These are phyloP conservation scores for Aristolochia fimbriata DNA, from an alignment of 164 flowering plant genomes.

Conservation along the genomic window DNA sequence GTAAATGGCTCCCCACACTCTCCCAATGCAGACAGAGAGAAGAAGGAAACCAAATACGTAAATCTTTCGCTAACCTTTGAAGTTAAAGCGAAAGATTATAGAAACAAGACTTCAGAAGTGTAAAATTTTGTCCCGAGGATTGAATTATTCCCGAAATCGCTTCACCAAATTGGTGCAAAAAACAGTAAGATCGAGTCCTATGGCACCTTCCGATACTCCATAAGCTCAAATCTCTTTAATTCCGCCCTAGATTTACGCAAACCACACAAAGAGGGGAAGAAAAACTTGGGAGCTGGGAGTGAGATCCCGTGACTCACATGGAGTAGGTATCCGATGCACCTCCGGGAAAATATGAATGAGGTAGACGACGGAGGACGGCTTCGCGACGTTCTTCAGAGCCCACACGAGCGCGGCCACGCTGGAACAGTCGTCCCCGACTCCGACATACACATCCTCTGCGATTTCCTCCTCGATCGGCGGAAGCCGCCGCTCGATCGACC, in stretches of 20 bases:
- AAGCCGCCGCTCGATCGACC: not conserved
- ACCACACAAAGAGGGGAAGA: not conserved
- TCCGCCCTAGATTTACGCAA: not conserved
- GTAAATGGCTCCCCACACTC: too few species aligned
- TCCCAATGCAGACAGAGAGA: too few species aligned
- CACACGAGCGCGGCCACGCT: constrained; percentile 21
- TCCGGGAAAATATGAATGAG: constrained; percentile 24
- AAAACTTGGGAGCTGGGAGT: not conserved
- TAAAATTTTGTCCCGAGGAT: not conserved
- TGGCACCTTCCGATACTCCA: not conserved
- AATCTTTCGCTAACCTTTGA: too few species aligned
- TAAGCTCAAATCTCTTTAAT: not conserved
- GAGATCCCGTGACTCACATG: constrained; percentile 11
- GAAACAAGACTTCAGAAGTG: too few species aligned
- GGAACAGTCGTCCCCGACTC: constrained; percentile 13
- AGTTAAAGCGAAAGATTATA: too few species aligned
- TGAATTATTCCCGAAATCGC: not conserved
- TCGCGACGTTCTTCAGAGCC: constrained; percentile 13
- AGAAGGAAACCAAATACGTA: too few species aligned
- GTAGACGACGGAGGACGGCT: constrained; percentile 10
- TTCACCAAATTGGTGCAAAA: too few species aligned
- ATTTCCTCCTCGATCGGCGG: constrained; percentile 1
- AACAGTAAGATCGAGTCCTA: not conserved
- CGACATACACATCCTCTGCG: constrained; percentile 12
- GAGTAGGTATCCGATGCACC: constrained; percentile 16